Base-by-base conservation (phyloP, 768 basidiomycete genomes). In the Lactifluus rugatus region DNA sequence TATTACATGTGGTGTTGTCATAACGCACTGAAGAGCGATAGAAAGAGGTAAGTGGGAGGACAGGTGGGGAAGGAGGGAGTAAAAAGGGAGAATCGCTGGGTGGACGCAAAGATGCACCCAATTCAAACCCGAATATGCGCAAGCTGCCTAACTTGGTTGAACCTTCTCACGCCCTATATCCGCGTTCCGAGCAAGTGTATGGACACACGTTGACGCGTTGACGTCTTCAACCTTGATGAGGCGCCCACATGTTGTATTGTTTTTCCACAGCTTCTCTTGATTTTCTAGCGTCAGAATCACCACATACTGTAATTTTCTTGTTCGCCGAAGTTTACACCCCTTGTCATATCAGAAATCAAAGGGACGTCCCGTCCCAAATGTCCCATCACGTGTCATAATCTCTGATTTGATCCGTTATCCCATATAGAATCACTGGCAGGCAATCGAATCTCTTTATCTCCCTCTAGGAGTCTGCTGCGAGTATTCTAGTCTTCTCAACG, bases 1-100 rank as follows among this genome's bases (percentile, higher is more conserved):
- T 64, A 90, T 85, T 70, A 89, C 85, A 76, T 90, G 88, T 62
- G 87, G 84, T 58, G 88, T 89, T 57, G 87, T 78, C 88, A 89
- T 90, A 62, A 49, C 44, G 51, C 19, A 39, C n/a, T 45, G 54
- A 42, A 19, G 49, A 21, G 44, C 54, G 25, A 58, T 34, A 28
- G 60, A 52, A 58, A 57, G 48, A 26, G 57, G 51, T 49, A 60
- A 50, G 54, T 53, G 45, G 57, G 21, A 44, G 54, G 50, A 55
- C 62, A 56, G 57, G 56, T 48, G 65, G 61, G 39, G 41, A 13
- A 19, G 5, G 36, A 53, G 51, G 57, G n/a, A 56, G 48, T 52
- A 46, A 51, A 58, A 62, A 32, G 26, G 48, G 39, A 36, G 34
- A 34, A 13, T 31, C 31, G 31, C 34, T 10, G 10, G 11, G 13